Percentiles rank a stretch among this genome's conserved stretches.
These are phyloP conservation scores for Gynandropsis gynandra DNA, from an alignment of 345 rosid species.

Conservation along the genomic window DNA sequence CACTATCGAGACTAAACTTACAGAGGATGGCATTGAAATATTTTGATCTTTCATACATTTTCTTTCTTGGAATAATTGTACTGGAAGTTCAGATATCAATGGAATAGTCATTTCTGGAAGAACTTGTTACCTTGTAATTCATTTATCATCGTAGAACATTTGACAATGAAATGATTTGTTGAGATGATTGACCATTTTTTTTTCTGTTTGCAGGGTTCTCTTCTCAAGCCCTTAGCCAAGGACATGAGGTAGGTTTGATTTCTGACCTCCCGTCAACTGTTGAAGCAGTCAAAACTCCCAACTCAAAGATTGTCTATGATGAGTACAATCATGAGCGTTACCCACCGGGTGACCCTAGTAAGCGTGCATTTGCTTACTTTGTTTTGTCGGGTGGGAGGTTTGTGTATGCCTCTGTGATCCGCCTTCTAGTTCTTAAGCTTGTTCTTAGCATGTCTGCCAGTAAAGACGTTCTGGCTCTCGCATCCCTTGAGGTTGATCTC, in stretches of 20 bases:
- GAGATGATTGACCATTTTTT: slow-evolving; percentile 3
- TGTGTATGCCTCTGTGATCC: slow-evolving; percentile 73
- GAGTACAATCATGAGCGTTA: slow-evolving; percentile 77
- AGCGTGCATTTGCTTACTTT: slow-evolving; percentile 94
- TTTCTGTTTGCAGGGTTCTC: slow-evolving; percentile 46
- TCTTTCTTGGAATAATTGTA: background rate
- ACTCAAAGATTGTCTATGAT: slow-evolving; percentile 75
- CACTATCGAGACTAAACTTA: too few relatives aligned
- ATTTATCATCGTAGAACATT: background rate
- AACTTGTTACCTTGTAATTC: background rate
- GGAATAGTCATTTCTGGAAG: slow-evolving; percentile 1
- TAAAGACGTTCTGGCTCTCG: slow-evolving; percentile 91
- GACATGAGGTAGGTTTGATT: slow-evolving; percentile 33
- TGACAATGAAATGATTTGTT: background rate
- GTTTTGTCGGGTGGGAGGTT: slow-evolving; percentile 87
- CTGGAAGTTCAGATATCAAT: background rate
- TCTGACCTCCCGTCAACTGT: slow-evolving; percentile 48
- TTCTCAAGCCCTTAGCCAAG: slow-evolving; percentile 43
- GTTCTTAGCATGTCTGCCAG: slow-evolving; percentile 93
- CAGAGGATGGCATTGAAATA: too few relatives aligned
- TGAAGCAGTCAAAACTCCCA: slow-evolving; percentile 70
- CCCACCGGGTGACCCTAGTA: slow-evolving; percentile 93
- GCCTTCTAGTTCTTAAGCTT: slow-evolving; percentile 76
- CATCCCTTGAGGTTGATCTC: slow-evolving; percentile 91
- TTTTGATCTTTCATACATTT: too few relatives aligned